These are phyloP conservation scores for Hypomyces rosellus DNA, from an alignment of 2,329 filamentous ascomycete species.

Conservation along the genomic window DNA sequence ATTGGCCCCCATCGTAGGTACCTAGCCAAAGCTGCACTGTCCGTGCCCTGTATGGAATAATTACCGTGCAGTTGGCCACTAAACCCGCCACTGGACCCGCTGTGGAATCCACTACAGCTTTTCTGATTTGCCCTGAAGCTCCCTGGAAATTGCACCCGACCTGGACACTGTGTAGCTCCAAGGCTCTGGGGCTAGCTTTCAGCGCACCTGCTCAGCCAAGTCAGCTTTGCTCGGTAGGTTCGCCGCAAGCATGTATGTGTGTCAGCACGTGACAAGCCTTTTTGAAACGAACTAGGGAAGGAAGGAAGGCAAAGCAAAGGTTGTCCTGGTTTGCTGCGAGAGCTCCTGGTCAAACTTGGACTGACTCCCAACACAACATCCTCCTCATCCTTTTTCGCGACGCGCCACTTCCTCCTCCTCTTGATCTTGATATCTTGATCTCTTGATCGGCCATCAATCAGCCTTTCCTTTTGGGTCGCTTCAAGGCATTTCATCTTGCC, in stretches of 20 bases:
- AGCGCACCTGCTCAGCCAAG: too few species aligned
- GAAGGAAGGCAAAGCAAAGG: too few species aligned
- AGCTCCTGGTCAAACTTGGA: too few species aligned
- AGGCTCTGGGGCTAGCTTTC: too few species aligned
- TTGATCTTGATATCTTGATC: too few species aligned
- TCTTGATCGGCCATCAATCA: conserved; percentile 1
- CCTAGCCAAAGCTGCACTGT: not conserved
- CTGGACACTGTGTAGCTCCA: not conserved
- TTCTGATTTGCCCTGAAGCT: not conserved
- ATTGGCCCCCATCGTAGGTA: not conserved
- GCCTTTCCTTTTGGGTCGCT: conserved; percentile 1
- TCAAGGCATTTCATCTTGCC: conserved; percentile 2
- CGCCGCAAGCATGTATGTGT: not conserved
- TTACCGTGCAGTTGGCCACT: not conserved
- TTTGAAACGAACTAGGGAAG: not conserved
- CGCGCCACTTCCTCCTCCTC: conserved; percentile 2
- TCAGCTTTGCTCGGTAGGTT: too few species aligned
- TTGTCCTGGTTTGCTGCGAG: too few species aligned
- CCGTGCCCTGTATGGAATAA: conserved; percentile 3
- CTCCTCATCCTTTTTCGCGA: conserved; percentile 1
- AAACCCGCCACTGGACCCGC: not conserved
- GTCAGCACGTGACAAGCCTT: conserved; percentile 2
- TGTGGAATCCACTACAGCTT: conserved; percentile 7
- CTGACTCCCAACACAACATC: not conserved
- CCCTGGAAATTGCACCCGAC: too few species aligned